Conservation (phyloP, 768 basidiomycete genomes). For the Tubosaeta brunneosetosa region DNA sequence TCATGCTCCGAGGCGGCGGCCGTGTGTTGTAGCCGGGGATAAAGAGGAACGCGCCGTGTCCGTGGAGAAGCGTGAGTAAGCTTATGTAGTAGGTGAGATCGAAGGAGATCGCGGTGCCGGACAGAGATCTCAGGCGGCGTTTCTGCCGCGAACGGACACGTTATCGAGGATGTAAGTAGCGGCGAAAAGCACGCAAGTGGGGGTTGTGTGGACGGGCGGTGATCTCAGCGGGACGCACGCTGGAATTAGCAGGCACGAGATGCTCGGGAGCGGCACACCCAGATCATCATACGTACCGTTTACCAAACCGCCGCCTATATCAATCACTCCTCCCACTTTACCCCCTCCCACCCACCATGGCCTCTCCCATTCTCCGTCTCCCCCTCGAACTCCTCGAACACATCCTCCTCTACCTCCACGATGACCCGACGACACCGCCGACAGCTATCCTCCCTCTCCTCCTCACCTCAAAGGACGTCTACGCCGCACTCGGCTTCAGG, state of each 20-base stretch:
- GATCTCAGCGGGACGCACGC: constrained; percentile 4
- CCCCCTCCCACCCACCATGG: constrained; percentile 15
- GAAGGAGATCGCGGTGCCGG: constrained; percentile 4
- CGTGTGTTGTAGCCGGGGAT: constrained; percentile 12
- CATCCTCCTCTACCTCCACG: constrained; percentile 45
- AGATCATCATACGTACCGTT: constrained; percentile 8
- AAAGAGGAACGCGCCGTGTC: constrained; percentile 5
- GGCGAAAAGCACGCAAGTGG: constrained; percentile 3
- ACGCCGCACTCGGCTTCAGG: constrained; percentile 30
- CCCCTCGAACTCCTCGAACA: constrained; percentile 44
- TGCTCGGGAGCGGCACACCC: background rate
- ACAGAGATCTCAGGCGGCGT: constrained; percentile 21
- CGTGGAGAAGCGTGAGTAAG: background rate
- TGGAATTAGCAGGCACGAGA: constrained; percentile 1
- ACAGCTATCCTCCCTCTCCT: constrained; percentile 45
- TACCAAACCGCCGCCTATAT: constrained; percentile 13
- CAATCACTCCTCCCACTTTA: background rate
- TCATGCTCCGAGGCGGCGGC: constrained; percentile 1
- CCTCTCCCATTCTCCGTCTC: constrained; percentile 30
- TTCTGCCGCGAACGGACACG: constrained; percentile 6
- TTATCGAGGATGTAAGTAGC: constrained; percentile 1
- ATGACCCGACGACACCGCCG: constrained; percentile 24
- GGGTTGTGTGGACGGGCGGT: background rate
- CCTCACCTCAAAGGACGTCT: constrained; percentile 37
- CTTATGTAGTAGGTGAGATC: background rate